These are phyloP conservation scores for Immersiporthe knoxdaviesiana DNA, from an alignment of 2,329 filamentous ascomycete genomes.

Conservation along the genomic window DNA sequence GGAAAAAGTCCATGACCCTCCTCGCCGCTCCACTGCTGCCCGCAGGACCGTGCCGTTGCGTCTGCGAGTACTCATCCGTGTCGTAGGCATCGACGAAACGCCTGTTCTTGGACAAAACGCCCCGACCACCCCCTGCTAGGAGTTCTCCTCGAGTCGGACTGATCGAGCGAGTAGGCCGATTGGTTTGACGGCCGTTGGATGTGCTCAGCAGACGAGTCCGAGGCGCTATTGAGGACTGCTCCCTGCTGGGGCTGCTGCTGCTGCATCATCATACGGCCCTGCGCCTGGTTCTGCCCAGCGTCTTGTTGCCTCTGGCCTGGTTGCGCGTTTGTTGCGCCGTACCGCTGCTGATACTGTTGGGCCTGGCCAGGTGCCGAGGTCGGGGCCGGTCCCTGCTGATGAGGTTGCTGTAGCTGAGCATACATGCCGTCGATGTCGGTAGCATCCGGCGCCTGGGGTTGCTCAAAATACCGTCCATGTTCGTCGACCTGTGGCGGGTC, in stretches of 20 bases:
- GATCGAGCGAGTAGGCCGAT: conserved; percentile 44
- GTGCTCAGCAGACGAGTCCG: conserved; percentile 57
- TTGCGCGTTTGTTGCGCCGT: conserved; percentile 47
- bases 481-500: conserved; percentile 47
- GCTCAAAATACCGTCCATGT: conserved; percentile 42
- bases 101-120: conserved; percentile 81
- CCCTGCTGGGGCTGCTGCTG: conserved; percentile 52
- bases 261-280: conserved; percentile 39
- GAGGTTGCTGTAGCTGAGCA: conserved; percentile 36
- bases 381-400: conserved; percentile 32
- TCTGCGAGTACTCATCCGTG: conserved; percentile 63
- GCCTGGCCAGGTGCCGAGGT: conserved; percentile 38
- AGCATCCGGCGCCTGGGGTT: conserved; percentile 34
- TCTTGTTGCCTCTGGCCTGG: conserved; percentile 36
- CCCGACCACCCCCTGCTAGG: conserved; percentile 44
- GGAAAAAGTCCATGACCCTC: conserved; percentile 98
- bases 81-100: conserved; percentile 91
- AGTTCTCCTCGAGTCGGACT: conserved; percentile 48
- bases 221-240: conserved; percentile 53
- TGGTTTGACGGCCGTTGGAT: conserved; percentile 48
- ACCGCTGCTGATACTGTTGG: conserved; percentile 47
- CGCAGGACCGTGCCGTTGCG: conserved; percentile 59
- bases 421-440: conserved; percentile 39
- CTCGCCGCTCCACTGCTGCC: conserved; percentile 87
- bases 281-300: not conserved